Evolutionary conservation across 1,139 yeast genomes (phyloP).

Genomic region (Magnusiomyces fungicola): DNA sequence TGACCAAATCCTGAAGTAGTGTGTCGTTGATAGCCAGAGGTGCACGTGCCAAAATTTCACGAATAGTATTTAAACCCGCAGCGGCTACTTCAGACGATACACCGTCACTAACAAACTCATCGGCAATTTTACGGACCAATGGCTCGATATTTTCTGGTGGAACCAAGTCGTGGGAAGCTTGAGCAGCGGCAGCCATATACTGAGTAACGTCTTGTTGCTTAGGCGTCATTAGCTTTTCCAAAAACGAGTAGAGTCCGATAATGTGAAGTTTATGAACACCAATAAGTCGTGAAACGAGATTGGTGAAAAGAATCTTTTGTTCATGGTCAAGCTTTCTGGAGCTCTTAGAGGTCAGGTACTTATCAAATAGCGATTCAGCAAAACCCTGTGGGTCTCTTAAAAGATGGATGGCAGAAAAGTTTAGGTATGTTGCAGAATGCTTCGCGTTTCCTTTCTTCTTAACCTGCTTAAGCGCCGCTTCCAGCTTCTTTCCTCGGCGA

Average conservation of each 20-base stretch:
- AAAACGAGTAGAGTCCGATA: slow-evolving; percentile 80
- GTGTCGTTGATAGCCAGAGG: slow-evolving; percentile 89
- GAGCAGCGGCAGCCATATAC: slow-evolving; percentile 94
- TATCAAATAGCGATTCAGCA: slow-evolving; percentile 73
- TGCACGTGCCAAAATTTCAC: slow-evolving; percentile 87
- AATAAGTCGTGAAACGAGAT: slow-evolving; percentile 74
- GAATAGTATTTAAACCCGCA: slow-evolving; percentile 90
- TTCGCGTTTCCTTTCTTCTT: slow-evolving; percentile 47
- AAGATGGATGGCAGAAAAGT: slow-evolving; percentile 89
- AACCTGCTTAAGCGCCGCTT: slow-evolving; percentile 57
- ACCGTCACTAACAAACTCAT: slow-evolving; percentile 96
- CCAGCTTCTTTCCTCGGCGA: slow-evolving; percentile 73
- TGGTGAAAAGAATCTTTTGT: slow-evolving; percentile 82
- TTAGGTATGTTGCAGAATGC: slow-evolving; percentile 57
- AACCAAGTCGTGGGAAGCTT: slow-evolving; percentile 90
- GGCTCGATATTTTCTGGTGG: slow-evolving; percentile 86
- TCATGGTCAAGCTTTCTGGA: slow-evolving; percentile 63
- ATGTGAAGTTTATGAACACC: slow-evolving; percentile 93
- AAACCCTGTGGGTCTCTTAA: slow-evolving; percentile 96
- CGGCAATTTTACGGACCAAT: slow-evolving; percentile 85
- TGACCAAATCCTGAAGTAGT: slow-evolving; percentile 78
- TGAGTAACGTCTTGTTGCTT: slow-evolving; percentile 92
- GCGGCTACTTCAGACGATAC: slow-evolving; percentile 97
- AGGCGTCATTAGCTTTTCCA: slow-evolving; percentile 85
- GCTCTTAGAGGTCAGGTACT: slow-evolving; percentile 61